Evolutionary conservation across 2,329 filamentous ascomycete species (phyloP), one percentile per base, ranked within the genome.

Genomic region (Metarhizium sp.): DNA sequence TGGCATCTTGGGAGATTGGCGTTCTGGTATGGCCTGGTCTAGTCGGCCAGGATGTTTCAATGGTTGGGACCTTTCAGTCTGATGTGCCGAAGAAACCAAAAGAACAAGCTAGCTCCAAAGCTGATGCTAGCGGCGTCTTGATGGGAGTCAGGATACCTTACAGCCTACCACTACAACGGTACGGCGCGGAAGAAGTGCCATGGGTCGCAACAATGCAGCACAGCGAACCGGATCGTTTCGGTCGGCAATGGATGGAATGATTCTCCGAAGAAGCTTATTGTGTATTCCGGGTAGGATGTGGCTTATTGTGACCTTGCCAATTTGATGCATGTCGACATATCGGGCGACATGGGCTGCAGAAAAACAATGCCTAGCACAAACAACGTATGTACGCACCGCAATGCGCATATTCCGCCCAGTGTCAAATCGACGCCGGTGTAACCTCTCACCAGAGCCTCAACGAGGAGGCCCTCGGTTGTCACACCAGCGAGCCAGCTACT

Each of bases 141-240:
- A 77, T 95, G 4, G 88, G 87, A 0, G 73, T 92, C 32, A 79
- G 90, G 16, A 85, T 95, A 71, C 89, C 91, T n/a, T 96, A 95
- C 68, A 85, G 85, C 68, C 70, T 92, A 6, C 91, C 91, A 0
- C 68, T 95, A 32, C 81, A 81, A 51, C 73, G 74, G 6, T 95
- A 96, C 63, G 73, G 67, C 0, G 59, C 69, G 7, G 67, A 70
- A 4, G 89, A 95, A 64, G 72, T 78, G 50, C 90, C 91, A 1
- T 96, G 91, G 92, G 88, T 87, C 57, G 86, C 86, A 3, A 84
- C 81, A 2, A 72, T 77, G 63, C 65, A 64, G 1, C 78, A 92
- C 64, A 56, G 58, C 0, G 79, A 85, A 63, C 81, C 79, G 13
- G 89, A 92, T 71, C 82, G 81, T 73, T 74, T 66, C 60, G 80